phyloP scores from a whole-genome alignment of 2,329 filamentous ascomycete species.

The Aureobasidium uvarum region DNA sequence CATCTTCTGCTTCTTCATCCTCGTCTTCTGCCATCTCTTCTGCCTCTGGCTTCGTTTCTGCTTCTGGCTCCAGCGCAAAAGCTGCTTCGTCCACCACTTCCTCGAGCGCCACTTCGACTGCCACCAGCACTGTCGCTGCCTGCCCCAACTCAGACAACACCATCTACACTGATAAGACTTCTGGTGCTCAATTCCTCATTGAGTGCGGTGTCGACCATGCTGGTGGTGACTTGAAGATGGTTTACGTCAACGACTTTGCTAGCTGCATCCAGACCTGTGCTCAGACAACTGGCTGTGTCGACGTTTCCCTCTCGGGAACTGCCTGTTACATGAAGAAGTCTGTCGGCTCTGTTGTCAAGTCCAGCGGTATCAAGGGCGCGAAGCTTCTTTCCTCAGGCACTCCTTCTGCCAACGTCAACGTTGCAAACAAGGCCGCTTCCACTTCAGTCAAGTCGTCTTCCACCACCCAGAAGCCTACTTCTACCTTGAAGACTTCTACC shows the following conservation, averaged over 20 bases:
- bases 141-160: constrained; percentile 32
- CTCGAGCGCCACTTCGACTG: constrained; percentile 20
- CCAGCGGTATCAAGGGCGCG: constrained; percentile 34
- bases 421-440: not conserved
- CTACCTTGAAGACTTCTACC: not conserved
- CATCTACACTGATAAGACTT: constrained; percentile 29
- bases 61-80: constrained; percentile 18
- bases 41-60: constrained; percentile 26
- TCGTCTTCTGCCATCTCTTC: constrained; percentile 1
- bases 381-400: constrained; percentile 30
- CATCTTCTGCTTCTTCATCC: constrained; percentile 12
- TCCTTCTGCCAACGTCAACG: not conserved
- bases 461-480: not conserved
- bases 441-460: constrained; percentile 4
- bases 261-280: constrained; percentile 37
- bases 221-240: constrained; percentile 35
- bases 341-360: constrained; percentile 30
- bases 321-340: constrained; percentile 39
- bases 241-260: constrained; percentile 32
- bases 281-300: constrained; percentile 35
- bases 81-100: constrained; percentile 16
- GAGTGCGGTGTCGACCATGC: constrained; percentile 38
- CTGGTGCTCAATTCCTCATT: constrained; percentile 32
- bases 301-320: constrained; percentile 36
- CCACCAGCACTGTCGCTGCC: constrained; percentile 27